These are phyloP conservation scores for Linum trigynum DNA, from an alignment of 345 rosid species.

Conservation along the genomic window DNA sequence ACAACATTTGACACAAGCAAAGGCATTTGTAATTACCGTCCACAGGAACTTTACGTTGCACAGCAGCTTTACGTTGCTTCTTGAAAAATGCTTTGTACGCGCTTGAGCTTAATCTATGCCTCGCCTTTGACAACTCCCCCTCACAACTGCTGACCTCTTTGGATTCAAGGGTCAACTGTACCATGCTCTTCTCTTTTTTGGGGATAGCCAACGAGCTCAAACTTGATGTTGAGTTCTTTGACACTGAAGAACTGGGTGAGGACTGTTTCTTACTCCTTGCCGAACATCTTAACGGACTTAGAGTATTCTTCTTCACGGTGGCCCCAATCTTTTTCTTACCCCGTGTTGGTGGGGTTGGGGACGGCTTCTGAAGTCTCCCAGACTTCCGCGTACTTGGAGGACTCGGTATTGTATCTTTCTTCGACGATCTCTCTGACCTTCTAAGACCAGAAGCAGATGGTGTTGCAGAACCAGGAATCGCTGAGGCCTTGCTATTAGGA, in stretches of 20 bases:
- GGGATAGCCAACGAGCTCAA: constrained; percentile 15
- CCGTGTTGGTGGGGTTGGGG: constrained; percentile 26
- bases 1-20: background rate
- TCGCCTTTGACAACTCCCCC: constrained; percentile 5
- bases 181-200: constrained; percentile 22
- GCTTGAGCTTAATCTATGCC: constrained; percentile 26
- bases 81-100: constrained; percentile 36
- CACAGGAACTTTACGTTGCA: constrained; percentile 11
- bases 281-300: constrained; percentile 45
- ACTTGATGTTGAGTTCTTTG: constrained; percentile 29
- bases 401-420: constrained; percentile 23
- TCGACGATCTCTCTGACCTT: constrained; percentile 40
- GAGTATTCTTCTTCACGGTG: constrained; percentile 28
- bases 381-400: constrained; percentile 40
- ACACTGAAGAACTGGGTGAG: constrained; percentile 30
- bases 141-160: constrained; percentile 20
- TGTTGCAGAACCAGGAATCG: constrained; percentile 15
- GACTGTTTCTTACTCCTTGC: constrained; percentile 39
- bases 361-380: constrained; percentile 37
- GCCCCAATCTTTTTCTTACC: constrained; percentile 26
- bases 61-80: constrained; percentile 8
- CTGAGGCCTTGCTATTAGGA: constrained; percentile 24
- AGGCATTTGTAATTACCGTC: background rate
- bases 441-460: constrained; percentile 30
- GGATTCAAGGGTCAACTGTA: constrained; percentile 29